Conservation (phyloP, 768 basidiomycete species). For the Pleurotus ostreatus region DNA sequence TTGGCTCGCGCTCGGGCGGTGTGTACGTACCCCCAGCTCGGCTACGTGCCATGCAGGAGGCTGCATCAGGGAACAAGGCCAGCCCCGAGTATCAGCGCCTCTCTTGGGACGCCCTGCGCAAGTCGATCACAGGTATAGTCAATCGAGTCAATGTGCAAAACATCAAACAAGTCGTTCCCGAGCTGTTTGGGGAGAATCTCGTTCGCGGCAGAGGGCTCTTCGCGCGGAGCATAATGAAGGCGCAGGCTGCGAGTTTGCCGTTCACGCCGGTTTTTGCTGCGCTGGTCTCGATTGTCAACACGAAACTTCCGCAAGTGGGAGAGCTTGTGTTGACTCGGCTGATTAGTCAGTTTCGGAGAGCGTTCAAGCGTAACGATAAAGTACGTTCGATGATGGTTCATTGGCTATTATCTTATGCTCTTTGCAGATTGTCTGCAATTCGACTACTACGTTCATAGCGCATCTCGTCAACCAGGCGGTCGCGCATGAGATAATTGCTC, state of each 20-base stretch:
- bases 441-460: slow-evolving; percentile 86
- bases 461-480: slow-evolving; percentile 93
- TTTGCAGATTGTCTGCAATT: slow-evolving; percentile 82
- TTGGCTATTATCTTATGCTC: not conserved
- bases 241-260: slow-evolving; percentile 93
- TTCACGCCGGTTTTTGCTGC: slow-evolving; percentile 98
- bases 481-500: slow-evolving; percentile 89
- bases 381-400: slow-evolving; percentile 37
- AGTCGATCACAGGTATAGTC: slow-evolving; percentile 98
- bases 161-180: slow-evolving; percentile 91
- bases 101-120: slow-evolving; percentile 96
- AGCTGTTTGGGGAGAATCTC: slow-evolving; percentile 91
- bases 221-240: slow-evolving; percentile 94
- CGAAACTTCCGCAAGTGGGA: slow-evolving; percentile 94
- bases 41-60: slow-evolving; percentile 83
- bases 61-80: slow-evolving; percentile 76
- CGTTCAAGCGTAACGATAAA: slow-evolving; percentile 98
- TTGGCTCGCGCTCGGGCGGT: slow-evolving; percentile 81
- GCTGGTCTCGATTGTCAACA: slow-evolving; percentile 91
- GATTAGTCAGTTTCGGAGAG: slow-evolving; percentile 90
- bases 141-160: slow-evolving; percentile 97
- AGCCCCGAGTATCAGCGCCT: slow-evolving; percentile 90
- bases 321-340: slow-evolving; percentile 86
- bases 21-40: slow-evolving; percentile 97
- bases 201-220: slow-evolving; percentile 92